Evolutionary conservation across 768 basidiomycete genomes (phyloP).

Genomic region (Sarcodon sp.): DNA sequence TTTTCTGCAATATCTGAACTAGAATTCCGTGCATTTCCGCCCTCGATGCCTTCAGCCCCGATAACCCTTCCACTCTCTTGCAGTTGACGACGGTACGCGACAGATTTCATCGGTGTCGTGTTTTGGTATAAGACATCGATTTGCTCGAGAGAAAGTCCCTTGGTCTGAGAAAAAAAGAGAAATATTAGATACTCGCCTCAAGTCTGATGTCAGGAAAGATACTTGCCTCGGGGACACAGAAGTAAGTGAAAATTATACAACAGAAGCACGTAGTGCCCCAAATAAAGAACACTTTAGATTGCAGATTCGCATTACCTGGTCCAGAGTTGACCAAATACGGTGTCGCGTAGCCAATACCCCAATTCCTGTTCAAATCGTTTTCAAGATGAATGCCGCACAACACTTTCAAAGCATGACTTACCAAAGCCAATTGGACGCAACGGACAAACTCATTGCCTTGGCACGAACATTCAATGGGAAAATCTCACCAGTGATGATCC

Average conservation of each 20-base stretch:
- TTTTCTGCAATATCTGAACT: too few relatives aligned
- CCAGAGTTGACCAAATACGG: slow-evolving; percentile 35
- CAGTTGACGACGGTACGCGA: slow-evolving; percentile 17
- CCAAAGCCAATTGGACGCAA: slow-evolving; percentile 55
- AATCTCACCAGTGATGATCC: slow-evolving; percentile 65
- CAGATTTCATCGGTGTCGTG: slow-evolving; percentile 39
- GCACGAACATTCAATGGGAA: slow-evolving; percentile 77
- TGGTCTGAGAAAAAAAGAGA: slow-evolving; percentile 27
- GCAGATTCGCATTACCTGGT: slow-evolving; percentile 39
- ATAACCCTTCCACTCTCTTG: not conserved
- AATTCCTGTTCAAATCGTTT: slow-evolving; percentile 37
- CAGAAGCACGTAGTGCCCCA: slow-evolving; percentile 61
- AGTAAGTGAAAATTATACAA: slow-evolving; percentile 67
- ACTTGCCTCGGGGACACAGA: slow-evolving; percentile 56
- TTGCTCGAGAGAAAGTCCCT: slow-evolving; percentile 77
- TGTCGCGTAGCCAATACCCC: slow-evolving; percentile 42
- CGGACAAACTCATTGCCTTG: slow-evolving; percentile 71
- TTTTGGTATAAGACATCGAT: slow-evolving; percentile 71
- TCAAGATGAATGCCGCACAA: not conserved
- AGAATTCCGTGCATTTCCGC: too few relatives aligned
- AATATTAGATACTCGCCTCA: not conserved
- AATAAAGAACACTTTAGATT: slow-evolving; percentile 77
- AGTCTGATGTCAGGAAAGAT: not conserved
- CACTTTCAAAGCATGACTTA: not conserved
- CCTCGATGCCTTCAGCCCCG: too few relatives aligned